Evolutionary conservation across 441 rosid species (phyloP).

Genomic region (Populus trichocarpa): DNA sequence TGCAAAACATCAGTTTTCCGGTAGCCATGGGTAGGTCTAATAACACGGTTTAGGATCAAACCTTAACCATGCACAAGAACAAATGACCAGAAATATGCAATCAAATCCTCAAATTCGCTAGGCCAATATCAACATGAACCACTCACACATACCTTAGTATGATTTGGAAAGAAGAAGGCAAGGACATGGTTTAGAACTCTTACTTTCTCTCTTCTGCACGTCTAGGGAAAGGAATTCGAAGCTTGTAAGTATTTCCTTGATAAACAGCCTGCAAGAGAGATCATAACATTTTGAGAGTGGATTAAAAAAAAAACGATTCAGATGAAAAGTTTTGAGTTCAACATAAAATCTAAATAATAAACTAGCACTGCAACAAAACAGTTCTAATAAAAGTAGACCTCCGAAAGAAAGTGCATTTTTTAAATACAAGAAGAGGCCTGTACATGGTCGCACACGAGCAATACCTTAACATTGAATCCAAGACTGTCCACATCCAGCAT

Average conservation of each 20-base stretch:
- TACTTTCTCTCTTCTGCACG: slow-evolving; percentile 85
- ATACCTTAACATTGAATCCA: slow-evolving; percentile 87
- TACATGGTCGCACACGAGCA: background rate
- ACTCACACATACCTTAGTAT: background rate
- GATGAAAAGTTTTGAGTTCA: background rate
- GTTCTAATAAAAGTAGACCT: background rate
- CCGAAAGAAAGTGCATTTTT: background rate
- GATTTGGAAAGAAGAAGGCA: background rate
- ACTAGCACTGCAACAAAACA: background rate
- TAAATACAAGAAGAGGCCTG: background rate
- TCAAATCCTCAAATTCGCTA: background rate
- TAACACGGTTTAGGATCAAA: background rate
- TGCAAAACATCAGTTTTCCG: background rate
- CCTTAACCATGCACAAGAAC: background rate
- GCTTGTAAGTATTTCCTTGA: slow-evolving; percentile 67
- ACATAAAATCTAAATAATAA: background rate
- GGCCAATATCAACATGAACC: background rate
- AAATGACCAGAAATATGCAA: background rate
- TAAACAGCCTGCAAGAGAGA: slow-evolving; percentile 56
- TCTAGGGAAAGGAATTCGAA: slow-evolving; percentile 80
- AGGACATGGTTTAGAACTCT: slow-evolving; percentile 17
- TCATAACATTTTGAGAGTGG: background rate
- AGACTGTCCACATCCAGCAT: slow-evolving; percentile 86
- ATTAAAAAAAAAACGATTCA: background rate
- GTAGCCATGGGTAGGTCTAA: background rate